Conservation (phyloP, 2,329 filamentous ascomycete species). For the Talaromyces sp. region DNA sequence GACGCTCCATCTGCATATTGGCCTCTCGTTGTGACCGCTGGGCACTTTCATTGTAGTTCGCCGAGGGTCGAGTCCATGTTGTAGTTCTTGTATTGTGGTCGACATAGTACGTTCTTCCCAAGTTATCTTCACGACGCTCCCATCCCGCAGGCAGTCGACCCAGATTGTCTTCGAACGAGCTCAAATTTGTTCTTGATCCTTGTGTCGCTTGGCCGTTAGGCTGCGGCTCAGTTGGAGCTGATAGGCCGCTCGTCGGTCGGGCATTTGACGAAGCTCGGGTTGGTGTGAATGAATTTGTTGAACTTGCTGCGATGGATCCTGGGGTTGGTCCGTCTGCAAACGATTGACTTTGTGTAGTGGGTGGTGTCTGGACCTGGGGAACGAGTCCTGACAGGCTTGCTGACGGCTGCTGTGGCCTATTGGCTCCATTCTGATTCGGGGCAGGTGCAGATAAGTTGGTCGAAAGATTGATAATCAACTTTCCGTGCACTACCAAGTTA, state of each 20-base stretch:
- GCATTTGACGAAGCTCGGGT: conserved; percentile 35
- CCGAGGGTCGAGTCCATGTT: conserved; percentile 90
- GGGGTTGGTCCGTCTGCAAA: conserved; percentile 24
- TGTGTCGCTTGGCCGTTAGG: conserved; percentile 27
- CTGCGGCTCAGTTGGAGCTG: conserved; percentile 38
- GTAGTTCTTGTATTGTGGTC: conserved; percentile 97
- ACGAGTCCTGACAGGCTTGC: conserved; percentile 40
- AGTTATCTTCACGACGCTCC: conserved; percentile 92
- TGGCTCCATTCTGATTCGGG: conserved; percentile 45
- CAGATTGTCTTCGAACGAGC: conserved; percentile 94
- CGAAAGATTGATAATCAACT: conserved; percentile 93
- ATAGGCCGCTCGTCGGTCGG: conserved; percentile 38
- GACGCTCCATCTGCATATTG: conserved; percentile 87
- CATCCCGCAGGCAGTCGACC: conserved; percentile 88
- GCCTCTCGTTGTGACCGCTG: conserved; percentile 79
- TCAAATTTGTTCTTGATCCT: conserved; percentile 60
- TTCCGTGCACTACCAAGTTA: conserved; percentile 95
- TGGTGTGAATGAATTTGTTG: conserved; percentile 29
- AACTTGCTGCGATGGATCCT: conserved; percentile 15
- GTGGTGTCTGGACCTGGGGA: conserved; percentile 29
- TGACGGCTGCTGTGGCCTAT: conserved; percentile 33
- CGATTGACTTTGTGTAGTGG: conserved; percentile 28
- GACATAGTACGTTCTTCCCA: conserved; percentile 95
- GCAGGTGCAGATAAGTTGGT: conserved; percentile 77
- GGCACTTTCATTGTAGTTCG: conserved; percentile 70